phyloP scores from a whole-genome alignment of 805 yeast genomes.

The Candida coquimbonensis region DNA sequence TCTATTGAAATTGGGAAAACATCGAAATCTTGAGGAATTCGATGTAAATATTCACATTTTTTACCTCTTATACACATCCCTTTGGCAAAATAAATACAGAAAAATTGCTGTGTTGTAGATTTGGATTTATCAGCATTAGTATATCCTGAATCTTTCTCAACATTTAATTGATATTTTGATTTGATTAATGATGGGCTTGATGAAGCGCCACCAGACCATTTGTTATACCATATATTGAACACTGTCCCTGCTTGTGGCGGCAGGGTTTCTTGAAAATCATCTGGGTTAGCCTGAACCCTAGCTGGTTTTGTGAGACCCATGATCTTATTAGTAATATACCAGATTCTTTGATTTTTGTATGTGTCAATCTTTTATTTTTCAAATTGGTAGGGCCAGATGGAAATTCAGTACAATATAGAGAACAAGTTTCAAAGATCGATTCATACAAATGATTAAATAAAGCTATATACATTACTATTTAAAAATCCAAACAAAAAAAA shows the following conservation, averaged over 20 bases:
- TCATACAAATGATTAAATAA: no score
- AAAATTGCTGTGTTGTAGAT: slow-evolving; percentile 31
- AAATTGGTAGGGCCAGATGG: no score
- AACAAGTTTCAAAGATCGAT: no score
- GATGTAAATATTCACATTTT: slow-evolving; percentile 69
- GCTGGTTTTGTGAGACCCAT: slow-evolving; percentile 38
- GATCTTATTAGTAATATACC: no score
- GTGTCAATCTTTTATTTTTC: not conserved
- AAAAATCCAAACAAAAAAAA: not conserved
- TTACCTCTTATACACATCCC: slow-evolving; percentile 81
- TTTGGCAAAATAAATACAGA: slow-evolving; percentile 82
- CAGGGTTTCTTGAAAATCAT: slow-evolving; percentile 43
- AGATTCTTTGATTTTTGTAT: no score
- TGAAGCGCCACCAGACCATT: slow-evolving; percentile 63
- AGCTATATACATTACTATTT: no score
- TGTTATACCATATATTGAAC: slow-evolving; percentile 82
- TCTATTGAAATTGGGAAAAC: slow-evolving; percentile 58
- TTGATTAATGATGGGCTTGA: slow-evolving; percentile 27
- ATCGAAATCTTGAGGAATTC: slow-evolving; percentile 63
- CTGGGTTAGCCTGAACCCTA: slow-evolving; percentile 64
- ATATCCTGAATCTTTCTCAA: slow-evolving; percentile 61
- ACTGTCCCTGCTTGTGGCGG: slow-evolving; percentile 79
- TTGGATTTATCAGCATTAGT: slow-evolving; percentile 55
- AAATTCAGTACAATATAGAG: no score
- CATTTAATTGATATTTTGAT: slow-evolving; percentile 55